Conservation (phyloP, 164 flowering plant genomes). For the Cinnamomum micranthum region DNA sequence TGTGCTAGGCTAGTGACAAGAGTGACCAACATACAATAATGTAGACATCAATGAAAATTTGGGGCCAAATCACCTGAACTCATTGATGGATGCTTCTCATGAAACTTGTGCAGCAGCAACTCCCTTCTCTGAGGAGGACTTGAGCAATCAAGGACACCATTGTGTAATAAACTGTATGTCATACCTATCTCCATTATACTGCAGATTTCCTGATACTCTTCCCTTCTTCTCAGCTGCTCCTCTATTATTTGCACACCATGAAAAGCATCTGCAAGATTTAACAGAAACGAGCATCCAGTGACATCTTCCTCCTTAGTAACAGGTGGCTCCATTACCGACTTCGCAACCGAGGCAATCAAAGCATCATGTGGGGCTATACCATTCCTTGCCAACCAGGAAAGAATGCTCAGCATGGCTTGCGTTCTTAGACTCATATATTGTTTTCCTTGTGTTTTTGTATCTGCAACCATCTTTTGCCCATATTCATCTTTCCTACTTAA, state of each 20-base stretch:
- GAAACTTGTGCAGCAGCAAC: conserved; percentile 55
- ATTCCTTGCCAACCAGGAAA: conserved; percentile 86
- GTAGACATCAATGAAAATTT: not conserved
- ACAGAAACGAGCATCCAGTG: conserved; percentile 64
- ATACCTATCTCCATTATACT: conserved; percentile 87
- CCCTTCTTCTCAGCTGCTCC: conserved; percentile 63
- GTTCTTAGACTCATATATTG: conserved; percentile 41
- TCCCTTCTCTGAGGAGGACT: conserved; percentile 68
- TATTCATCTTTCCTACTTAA: conserved; percentile 41
- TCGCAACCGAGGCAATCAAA: conserved; percentile 69
- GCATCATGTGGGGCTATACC: conserved; percentile 77
- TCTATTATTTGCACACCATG: conserved; percentile 85
- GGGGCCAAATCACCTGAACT: conserved; percentile 49
- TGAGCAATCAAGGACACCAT: conserved; percentile 47
- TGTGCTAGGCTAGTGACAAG: not conserved
- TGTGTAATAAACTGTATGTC: conserved; percentile 75
- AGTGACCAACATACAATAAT: not conserved
- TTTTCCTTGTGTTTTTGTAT: conserved; percentile 25
- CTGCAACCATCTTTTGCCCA: conserved; percentile 28
- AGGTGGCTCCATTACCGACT: conserved; percentile 68
- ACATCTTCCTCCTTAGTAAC: conserved; percentile 67
- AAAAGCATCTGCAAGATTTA: conserved; percentile 87
- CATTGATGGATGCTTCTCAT: conserved; percentile 49
- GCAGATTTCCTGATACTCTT: conserved; percentile 56
- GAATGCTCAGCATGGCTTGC: conserved; percentile 50